Evolutionary conservation across 1,139 yeast species (phyloP).

Genomic region (Yamadazyma conglobata): DNA sequence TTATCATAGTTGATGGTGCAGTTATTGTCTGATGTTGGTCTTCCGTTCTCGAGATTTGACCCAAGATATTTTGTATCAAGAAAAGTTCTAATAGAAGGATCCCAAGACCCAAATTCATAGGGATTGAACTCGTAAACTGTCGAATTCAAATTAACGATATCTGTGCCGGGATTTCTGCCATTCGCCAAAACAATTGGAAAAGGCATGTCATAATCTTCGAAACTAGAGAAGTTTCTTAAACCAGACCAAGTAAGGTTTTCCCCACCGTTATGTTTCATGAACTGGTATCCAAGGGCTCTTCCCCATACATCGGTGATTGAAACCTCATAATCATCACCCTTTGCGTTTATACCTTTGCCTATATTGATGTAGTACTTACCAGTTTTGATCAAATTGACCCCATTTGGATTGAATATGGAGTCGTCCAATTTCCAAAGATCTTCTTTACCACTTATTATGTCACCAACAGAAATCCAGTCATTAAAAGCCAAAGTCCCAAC

Average conservation of each 20-base stretch:
- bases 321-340: conserved; percentile 35
- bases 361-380: conserved; percentile 32
- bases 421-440: conserved; percentile 40
- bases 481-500: conserved; percentile 38
- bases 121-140: conserved; percentile 42
- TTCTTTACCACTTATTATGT: conserved; percentile 23
- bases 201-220: conserved; percentile 36
- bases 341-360: conserved; percentile 26
- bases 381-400: conserved; percentile 33
- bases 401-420: conserved; percentile 39
- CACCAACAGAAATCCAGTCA: conserved; percentile 36
- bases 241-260: conserved; percentile 39
- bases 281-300: conserved; percentile 37
- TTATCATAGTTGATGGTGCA: conserved; percentile 40
- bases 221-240: conserved; percentile 25
- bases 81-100: conserved; percentile 33
- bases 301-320: conserved; percentile 47
- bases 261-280: conserved; percentile 27
- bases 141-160: conserved; percentile 33
- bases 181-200: conserved; percentile 40
- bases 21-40: conserved; percentile 19
- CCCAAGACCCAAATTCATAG: conserved; percentile 47
- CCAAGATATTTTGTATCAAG: conserved; percentile 35
- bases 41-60: conserved; percentile 27
- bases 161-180: conserved; percentile 37